Percentiles rank a stretch among this genome's conserved stretches.
Conservation (phyloP, 179 eudicot species). For the Silene vulgaris region DNA sequence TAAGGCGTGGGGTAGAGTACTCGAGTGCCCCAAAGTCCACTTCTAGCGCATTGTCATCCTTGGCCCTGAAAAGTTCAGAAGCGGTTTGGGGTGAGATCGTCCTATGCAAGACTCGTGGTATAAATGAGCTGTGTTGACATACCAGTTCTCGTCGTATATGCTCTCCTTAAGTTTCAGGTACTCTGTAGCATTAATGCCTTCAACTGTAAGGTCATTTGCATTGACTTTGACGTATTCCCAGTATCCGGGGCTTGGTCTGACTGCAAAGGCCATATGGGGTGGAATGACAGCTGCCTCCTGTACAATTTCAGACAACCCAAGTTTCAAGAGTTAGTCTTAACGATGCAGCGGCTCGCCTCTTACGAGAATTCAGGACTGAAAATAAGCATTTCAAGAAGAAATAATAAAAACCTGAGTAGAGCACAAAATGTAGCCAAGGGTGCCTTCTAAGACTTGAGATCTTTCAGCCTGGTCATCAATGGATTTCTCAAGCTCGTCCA, state of each 20-base stretch:
- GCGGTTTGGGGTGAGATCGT: too few species aligned
- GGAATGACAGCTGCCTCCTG: slow-evolving; percentile 94
- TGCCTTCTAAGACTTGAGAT: slow-evolving; percentile 61
- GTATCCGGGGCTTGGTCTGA: slow-evolving; percentile 68
- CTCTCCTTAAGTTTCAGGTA: slow-evolving; percentile 72
- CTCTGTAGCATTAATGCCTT: slow-evolving; percentile 53
- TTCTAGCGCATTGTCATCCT: slow-evolving; percentile 74
- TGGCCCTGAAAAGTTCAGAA: slow-evolving; percentile 53
- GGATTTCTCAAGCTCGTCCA: slow-evolving; percentile 61
- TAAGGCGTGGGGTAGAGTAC: slow-evolving; percentile 45
- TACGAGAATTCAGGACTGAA: neutral
- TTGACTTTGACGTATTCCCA: slow-evolving; percentile 77
- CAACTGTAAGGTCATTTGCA: slow-evolving; percentile 56
- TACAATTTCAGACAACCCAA: slow-evolving; percentile 18
- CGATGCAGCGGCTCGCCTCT: neutral
- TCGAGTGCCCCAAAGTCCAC: slow-evolving; percentile 85
- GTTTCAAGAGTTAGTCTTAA: neutral
- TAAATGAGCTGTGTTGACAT: neutral
- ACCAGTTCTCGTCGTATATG: slow-evolving; percentile 71
- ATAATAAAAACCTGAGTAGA: slow-evolving; percentile 55
- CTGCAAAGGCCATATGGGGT: slow-evolving; percentile 77
- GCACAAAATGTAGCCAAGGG: slow-evolving; percentile 64
- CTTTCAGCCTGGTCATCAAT: slow-evolving; percentile 68
- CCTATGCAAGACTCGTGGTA: too few species aligned
- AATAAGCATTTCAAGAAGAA: neutral